Conservation (phyloP, 2,329 filamentous ascomycete genomes). For the Clarireedia paspali region DNA sequence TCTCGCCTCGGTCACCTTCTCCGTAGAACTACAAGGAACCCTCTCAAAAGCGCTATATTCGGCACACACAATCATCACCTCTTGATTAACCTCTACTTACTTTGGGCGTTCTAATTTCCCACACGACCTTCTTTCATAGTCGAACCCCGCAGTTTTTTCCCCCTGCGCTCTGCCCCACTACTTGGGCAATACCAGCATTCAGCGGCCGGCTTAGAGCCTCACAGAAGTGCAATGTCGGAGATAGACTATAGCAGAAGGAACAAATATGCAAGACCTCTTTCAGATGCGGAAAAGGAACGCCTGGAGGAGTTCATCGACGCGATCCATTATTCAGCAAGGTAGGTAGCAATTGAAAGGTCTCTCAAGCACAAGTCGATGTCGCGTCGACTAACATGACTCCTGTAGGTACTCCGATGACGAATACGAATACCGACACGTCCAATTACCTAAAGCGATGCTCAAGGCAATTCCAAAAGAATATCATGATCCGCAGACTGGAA, state of each 20-base stretch:
- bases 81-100: background rate
- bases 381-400: conserved; percentile 14
- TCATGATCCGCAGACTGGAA: conserved; percentile 82
- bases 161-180: conserved; percentile 5
- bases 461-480: conserved; percentile 95
- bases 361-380: background rate
- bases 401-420: conserved; percentile 83
- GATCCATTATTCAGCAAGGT: conserved; percentile 95
- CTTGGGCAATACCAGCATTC: background rate
- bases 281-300: conserved; percentile 71
- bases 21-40: background rate
- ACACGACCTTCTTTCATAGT: background rate
- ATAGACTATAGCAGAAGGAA: conserved; percentile 75
- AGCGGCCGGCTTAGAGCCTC: background rate
- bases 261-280: conserved; percentile 71
- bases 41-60: too few species aligned
- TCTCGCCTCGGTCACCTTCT: background rate
- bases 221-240: conserved; percentile 21
- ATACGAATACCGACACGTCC: conserved; percentile 96
- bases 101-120: background rate
- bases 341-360: conserved; percentile 28
- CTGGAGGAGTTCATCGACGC: conserved; percentile 87
- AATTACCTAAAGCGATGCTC: conserved; percentile 96
- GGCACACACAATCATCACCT: too few species aligned
- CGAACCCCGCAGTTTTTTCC: background rate